Percentiles rank a stretch among this genome's conserved stretches.
phyloP scores from a whole-genome alignment of 2,329 filamentous ascomycete genomes.

The Arthrobotrys pseudoclavata region DNA sequence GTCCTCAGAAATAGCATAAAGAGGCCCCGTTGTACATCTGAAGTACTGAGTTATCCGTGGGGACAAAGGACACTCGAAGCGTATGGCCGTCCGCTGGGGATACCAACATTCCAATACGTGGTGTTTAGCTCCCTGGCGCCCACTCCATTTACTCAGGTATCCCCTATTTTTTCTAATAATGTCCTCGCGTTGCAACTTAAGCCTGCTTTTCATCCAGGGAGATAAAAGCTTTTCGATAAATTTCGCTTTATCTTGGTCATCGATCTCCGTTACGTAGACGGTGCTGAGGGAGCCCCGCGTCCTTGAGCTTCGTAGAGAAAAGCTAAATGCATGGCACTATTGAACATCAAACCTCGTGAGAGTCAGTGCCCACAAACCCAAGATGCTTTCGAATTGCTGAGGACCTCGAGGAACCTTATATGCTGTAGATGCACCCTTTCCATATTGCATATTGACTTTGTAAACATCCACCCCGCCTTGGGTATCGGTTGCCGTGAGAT shows the following conservation, averaged over 20 bases:
- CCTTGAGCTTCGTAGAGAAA: not conserved
- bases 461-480: not conserved
- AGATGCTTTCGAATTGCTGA: not conserved
- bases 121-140: not conserved
- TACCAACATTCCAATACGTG: not conserved
- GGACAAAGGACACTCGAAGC: not conserved
- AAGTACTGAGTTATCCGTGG: not conserved
- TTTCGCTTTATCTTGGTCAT: not conserved
- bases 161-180: not conserved
- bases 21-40: conserved; percentile 21
- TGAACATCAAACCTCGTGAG: not conserved
- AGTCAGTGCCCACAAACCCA: conserved; percentile 1
- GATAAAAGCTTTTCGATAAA: not conserved
- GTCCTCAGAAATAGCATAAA: conserved; percentile 29
- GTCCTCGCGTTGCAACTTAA: not conserved
- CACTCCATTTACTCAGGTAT: conserved; percentile 10
- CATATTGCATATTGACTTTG: not conserved
- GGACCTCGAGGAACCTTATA: not conserved
- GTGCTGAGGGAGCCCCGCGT: not conserved
- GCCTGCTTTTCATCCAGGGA: not conserved
- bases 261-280: not conserved
- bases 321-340: not conserved
- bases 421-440: conserved; percentile 1
- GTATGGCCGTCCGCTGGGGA: not conserved
- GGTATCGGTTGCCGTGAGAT: not conserved